Percentiles rank a stretch among this genome's conserved stretches.
Conservation (phyloP, 306 rosid genomes). For the Castanea sativa region DNA sequence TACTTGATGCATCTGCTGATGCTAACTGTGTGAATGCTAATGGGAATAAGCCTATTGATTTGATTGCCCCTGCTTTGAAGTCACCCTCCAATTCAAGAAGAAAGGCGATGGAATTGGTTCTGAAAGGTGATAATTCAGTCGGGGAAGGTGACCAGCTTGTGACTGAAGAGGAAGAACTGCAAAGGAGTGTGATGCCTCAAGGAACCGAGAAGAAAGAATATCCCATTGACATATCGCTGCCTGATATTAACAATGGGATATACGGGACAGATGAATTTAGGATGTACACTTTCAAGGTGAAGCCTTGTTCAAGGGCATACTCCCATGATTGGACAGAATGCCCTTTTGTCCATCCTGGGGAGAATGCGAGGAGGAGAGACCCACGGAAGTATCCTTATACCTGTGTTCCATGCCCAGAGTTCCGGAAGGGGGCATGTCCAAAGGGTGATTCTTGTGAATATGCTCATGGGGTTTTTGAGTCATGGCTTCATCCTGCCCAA, state of each 20-base stretch:
- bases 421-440: slow-evolving; percentile 87
- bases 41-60: slow-evolving; percentile 62
- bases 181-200: slow-evolving; percentile 24
- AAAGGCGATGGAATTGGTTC: slow-evolving; percentile 70
- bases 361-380: slow-evolving; percentile 99
- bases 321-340: slow-evolving; percentile 99
- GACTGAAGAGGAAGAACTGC: slow-evolving; percentile 47
- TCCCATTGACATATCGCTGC: slow-evolving; percentile 80
- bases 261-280: slow-evolving; percentile 90
- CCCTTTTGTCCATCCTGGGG: slow-evolving; percentile 97
- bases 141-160: slow-evolving; percentile 36
- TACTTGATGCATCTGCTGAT: slow-evolving; percentile 77
- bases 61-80: slow-evolving; percentile 59
- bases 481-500: slow-evolving; percentile 99
- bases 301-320: slow-evolving; percentile 99
- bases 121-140: slow-evolving; percentile 43
- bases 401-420: slow-evolving; percentile 98
- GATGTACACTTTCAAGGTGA: slow-evolving; percentile 97
- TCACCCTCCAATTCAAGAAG: slow-evolving; percentile 41
- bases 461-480: slow-evolving; percentile 97
- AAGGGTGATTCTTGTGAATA: slow-evolving; percentile 93
- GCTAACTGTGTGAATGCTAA: slow-evolving; percentile 46
- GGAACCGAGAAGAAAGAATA: slow-evolving; percentile 89
- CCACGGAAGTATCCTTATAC: slow-evolving; percentile 93
- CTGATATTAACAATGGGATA: slow-evolving; percentile 88